Conservation (phyloP, 139 green algal genomes). For the Micromonas commoda region DNA sequence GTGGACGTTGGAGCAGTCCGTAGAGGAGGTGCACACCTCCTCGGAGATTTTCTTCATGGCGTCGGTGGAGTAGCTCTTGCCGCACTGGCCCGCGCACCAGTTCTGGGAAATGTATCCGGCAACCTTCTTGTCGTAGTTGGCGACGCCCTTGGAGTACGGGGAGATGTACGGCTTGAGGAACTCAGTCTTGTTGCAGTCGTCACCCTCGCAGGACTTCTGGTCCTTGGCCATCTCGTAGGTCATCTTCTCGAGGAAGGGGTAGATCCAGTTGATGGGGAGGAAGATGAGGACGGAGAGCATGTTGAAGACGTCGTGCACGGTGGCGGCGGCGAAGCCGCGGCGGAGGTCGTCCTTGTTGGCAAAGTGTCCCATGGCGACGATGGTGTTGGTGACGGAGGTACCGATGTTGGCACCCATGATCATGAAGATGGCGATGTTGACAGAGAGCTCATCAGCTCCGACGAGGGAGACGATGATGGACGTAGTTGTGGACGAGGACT, state of each 20-base stretch:
- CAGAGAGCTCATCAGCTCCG: conserved; percentile 9
- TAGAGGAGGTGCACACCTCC: not conserved
- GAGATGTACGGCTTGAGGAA: conserved; percentile 16
- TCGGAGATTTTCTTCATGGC: not conserved
- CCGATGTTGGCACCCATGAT: conserved; percentile 24
- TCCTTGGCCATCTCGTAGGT: conserved; percentile 24
- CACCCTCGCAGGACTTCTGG: not conserved
- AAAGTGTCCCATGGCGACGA: conserved; percentile 22
- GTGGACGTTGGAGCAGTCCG: conserved; percentile 7
- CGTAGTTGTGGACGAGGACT: conserved; percentile 17
- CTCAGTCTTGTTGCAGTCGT: conserved; percentile 18
- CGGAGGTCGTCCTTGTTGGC: not conserved
- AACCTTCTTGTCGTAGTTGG: conserved; percentile 10
- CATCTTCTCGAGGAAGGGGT: conserved; percentile 10
- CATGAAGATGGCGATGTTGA: conserved; percentile 7
- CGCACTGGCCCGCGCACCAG: conserved; percentile 7
- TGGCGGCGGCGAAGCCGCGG: conserved; percentile 9
- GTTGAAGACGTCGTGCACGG: conserved; percentile 24
- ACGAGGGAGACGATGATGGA: conserved; percentile 23
- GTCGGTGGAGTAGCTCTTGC: not conserved
- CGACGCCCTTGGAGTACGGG: conserved; percentile 5
- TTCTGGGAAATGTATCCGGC: not conserved
- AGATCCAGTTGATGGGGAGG: conserved; percentile 12
- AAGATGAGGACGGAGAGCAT: not conserved
- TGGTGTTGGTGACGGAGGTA: conserved; percentile 16